phyloP scores from a whole-genome alignment of 768 basidiomycete genomes.

The Russula abietina region DNA sequence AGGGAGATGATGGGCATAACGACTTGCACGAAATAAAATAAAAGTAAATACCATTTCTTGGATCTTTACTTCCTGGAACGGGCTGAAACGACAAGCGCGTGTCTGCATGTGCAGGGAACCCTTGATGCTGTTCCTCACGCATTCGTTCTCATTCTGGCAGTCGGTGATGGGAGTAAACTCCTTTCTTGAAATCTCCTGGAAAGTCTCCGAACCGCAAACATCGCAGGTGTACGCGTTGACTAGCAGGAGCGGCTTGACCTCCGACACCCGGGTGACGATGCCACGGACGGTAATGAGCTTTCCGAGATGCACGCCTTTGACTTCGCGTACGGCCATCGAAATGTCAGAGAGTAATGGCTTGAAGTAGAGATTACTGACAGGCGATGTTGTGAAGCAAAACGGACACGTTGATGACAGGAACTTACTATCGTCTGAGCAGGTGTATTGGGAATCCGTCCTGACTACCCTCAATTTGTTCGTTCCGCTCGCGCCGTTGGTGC shows the following conservation, averaged over 20 bases:
- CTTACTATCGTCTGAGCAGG: conserved; percentile 91
- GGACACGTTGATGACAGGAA: conserved; percentile 23
- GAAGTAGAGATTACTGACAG: conserved; percentile 85
- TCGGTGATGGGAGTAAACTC: conserved; percentile 85
- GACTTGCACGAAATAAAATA: not conserved
- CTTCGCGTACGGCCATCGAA: conserved; percentile 85
- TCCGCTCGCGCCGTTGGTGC: conserved; percentile 86
- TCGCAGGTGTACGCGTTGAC: conserved; percentile 99
- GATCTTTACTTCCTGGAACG: conserved; percentile 98
- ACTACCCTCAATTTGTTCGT: conserved; percentile 69
- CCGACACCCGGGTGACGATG: conserved; percentile 96
- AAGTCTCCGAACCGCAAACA: conserved; percentile 95
- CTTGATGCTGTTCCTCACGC: conserved; percentile 78
- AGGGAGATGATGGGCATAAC: conserved; percentile 10
- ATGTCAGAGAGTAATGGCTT: conserved; percentile 71
- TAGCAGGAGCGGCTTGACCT: conserved; percentile 94
- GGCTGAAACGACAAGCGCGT: conserved; percentile 91
- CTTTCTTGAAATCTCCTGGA: conserved; percentile 92
- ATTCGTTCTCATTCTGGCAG: conserved; percentile 82
- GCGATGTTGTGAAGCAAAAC: conserved; percentile 21
- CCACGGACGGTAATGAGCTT: conserved; percentile 93
- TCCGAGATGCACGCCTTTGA: conserved; percentile 82
- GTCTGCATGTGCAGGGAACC: conserved; percentile 98
- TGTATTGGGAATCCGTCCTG: conserved; percentile 84
- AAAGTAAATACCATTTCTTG: conserved; percentile 83